Conservation (phyloP, 108 stramenopile species). For the Bacterosira constricta region DNA sequence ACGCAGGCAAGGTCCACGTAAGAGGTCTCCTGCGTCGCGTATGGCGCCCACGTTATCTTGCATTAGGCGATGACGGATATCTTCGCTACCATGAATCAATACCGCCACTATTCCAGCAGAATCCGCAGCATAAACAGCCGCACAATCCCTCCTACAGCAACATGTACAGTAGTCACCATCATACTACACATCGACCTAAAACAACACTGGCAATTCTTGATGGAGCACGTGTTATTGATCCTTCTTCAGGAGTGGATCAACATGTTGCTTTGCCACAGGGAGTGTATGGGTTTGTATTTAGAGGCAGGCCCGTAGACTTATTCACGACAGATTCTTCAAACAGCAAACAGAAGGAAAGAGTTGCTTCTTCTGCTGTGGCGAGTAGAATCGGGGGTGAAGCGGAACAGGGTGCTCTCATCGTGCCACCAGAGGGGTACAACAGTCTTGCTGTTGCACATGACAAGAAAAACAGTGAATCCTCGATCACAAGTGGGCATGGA, state of each 20-base stretch:
- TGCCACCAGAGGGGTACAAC: not conserved
- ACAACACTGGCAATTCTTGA: conserved; percentile 46
- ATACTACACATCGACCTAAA: conserved; percentile 54
- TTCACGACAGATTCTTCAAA: not conserved
- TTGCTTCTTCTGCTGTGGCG: not conserved
- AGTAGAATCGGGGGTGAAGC: not conserved
- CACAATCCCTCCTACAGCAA: conserved; percentile 4
- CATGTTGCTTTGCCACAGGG: conserved; percentile 81
- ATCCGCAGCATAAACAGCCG: conserved; percentile 14
- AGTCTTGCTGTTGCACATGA: not conserved
- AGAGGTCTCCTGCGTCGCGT: conserved; percentile 84
- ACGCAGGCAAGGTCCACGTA: conserved; percentile 75
- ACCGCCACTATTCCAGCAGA: conserved; percentile 31
- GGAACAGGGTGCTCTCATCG: conserved; percentile 19
- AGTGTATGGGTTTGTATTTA: conserved; percentile 81
- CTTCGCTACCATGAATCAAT: conserved; percentile 84
- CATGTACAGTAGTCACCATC: conserved; percentile 44
- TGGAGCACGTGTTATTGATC: conserved; percentile 80
- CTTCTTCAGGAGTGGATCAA: conserved; percentile 77
- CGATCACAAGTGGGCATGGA: not conserved
- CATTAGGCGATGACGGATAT: conserved; percentile 71
- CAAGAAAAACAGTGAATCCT: not conserved
- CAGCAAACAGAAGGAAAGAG: not conserved
- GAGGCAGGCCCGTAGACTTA: conserved; percentile 61
- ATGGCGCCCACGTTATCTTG: conserved; percentile 88